Base-by-base conservation (phyloP, 2,329 filamentous ascomycete genomes). In the Pseudogymnoascus sp. region DNA sequence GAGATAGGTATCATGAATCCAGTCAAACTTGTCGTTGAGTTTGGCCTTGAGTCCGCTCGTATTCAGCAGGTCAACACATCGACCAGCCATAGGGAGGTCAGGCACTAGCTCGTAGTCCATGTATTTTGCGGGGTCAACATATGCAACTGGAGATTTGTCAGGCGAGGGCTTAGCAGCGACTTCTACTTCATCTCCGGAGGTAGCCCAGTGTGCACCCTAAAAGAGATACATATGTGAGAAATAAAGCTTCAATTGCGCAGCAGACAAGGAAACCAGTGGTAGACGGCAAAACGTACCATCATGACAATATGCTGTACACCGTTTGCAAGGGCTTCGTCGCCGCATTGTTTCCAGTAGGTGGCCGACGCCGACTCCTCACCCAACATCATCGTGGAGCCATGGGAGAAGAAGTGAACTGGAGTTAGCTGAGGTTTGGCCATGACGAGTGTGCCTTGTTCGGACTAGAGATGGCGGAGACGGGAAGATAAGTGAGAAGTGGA, bases 341-440 rank as follows among this genome's bases (percentile, higher is more conserved):
- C 86, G 66, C 80, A 82, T 64, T 80, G 77, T 69, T 86, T 85
- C 86, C 86, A 88, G 73, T 87, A 88, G 18, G 78, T 76, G 9
- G 84, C 84, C 0, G 84, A 85, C 2, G 75, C 71, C 12, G 80
- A 83, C 66, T 86, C 80, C 68, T 88, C 86, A 36, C 85, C 86
- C 12, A 88, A 74, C 86, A 88, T 88, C 84, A 87, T 87, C 38
- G 85, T 88, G 12, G 84, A 86, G 68, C 86, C 86, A 79, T 88
- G 86, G 2, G 85, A 86, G 72, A 88, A 88, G 73, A 87, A 83
- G 69, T 86, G 81, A 0, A 87, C 83, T 1, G 84, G 85, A 5
- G 83, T 79, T 35, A 73, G 12, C 20, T 25, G 39, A 25, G 39
- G 25, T 12, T 25, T 25, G 14, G 39, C 11, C 39, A 43, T 43